Conservation (phyloP, 2,329 filamentous ascomycete species). For the Ceratocystis lukuohia region DNA sequence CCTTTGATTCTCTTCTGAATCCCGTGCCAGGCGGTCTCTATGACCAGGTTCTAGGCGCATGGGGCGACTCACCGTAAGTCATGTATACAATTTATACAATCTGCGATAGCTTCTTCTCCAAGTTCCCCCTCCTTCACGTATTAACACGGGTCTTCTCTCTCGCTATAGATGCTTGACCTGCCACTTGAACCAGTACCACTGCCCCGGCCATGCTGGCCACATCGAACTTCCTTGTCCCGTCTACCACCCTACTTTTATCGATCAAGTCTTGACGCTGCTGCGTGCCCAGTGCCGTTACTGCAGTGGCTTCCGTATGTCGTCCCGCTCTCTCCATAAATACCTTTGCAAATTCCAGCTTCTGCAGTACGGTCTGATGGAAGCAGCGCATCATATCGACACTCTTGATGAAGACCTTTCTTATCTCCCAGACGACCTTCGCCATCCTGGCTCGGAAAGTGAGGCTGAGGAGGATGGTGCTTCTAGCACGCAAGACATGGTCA, state of each 20-base stretch:
- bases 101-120: background rate
- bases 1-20: slow-evolving; percentile 86
- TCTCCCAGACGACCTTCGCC: slow-evolving; percentile 27
- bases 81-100: background rate
- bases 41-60: slow-evolving; percentile 80
- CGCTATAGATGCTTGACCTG: slow-evolving; percentile 71
- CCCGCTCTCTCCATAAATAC: slow-evolving; percentile 63
- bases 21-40: slow-evolving; percentile 85
- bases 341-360: slow-evolving; percentile 74
- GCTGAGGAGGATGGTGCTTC: slow-evolving; percentile 50
- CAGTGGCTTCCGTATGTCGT: slow-evolving; percentile 68
- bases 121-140: background rate
- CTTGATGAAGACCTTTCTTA: slow-evolving; percentile 36
- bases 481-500: slow-evolving; percentile 38
- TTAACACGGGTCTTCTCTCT: background rate
- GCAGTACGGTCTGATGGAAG: slow-evolving; percentile 66
- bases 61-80: slow-evolving; percentile 64
- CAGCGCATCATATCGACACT: slow-evolving; percentile 47
- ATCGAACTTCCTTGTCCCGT: slow-evolving; percentile 88
- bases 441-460: slow-evolving; percentile 40
- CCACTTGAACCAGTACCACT: slow-evolving; percentile 65
- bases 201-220: slow-evolving; percentile 87
- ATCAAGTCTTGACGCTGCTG: slow-evolving; percentile 74
- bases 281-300: slow-evolving; percentile 86
- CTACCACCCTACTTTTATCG: slow-evolving; percentile 94